Percentiles rank a stretch among this genome's conserved stretches.
phyloP scores from a whole-genome alignment of 257 asterid genomes.

The Ilex aquifolium region DNA sequence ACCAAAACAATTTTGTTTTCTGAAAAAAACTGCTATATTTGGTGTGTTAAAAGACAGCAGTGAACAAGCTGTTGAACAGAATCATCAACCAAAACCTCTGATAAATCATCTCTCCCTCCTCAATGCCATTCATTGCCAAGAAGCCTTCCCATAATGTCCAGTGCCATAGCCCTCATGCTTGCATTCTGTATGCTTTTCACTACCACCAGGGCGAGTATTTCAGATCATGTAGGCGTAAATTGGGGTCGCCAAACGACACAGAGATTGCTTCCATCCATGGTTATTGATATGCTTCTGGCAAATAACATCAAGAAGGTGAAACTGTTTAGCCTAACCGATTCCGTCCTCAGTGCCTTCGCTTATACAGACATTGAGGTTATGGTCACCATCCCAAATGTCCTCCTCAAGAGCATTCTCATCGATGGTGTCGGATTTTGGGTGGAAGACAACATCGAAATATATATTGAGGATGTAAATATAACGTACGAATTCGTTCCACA shows the following conservation, averaged over 20 bases:
- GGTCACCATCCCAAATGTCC: slow-evolving; percentile 74
- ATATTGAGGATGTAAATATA: slow-evolving; percentile 52
- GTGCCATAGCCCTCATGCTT: no score
- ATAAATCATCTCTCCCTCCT: no score
- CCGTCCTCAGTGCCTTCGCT: slow-evolving; percentile 45
- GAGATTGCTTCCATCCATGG: slow-evolving; percentile 25
- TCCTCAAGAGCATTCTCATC: slow-evolving; percentile 28
- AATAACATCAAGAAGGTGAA: slow-evolving; percentile 49
- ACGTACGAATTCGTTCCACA: slow-evolving; percentile 30
- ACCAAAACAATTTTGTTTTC: no score
- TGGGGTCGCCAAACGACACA: slow-evolving; percentile 82
- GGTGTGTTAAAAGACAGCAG: no score
- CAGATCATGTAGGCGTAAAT: slow-evolving; percentile 53
- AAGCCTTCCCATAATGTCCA: no score
- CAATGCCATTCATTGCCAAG: no score
- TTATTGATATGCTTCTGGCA: slow-evolving; percentile 54
- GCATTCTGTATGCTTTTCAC: no score
- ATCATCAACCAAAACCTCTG: no score
- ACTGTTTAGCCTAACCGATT: slow-evolving; percentile 36
- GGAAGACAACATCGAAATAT: slow-evolving; percentile 43
- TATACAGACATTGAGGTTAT: slow-evolving; percentile 71
- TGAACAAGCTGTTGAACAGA: no score
- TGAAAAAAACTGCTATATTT: no score
- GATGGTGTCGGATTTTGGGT: slow-evolving; percentile 58
- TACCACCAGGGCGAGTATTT: neutral